A percentile compares a stretch with the other conserved stretches of the same genome.
These are phyloP conservation scores for Elaeis guineensis DNA, from an alignment of 176 grass and related monocot genomes.

Conservation along the genomic window DNA sequence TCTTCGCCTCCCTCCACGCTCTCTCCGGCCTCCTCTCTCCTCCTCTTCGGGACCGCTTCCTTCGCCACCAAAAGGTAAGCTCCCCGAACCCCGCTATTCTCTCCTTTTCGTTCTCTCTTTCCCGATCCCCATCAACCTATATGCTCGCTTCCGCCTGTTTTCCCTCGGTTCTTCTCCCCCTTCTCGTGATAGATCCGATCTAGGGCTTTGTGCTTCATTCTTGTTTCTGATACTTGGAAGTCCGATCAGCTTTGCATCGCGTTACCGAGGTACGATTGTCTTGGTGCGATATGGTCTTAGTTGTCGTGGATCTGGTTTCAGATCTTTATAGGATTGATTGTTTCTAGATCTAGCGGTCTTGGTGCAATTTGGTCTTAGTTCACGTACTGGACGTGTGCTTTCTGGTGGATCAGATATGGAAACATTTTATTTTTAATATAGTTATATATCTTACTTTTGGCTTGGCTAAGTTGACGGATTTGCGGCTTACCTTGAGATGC, in stretches of 20 bases:
- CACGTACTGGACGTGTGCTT: too few species aligned
- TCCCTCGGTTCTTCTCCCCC: background rate
- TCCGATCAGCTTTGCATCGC: background rate
- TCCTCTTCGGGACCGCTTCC: constrained; percentile 2
- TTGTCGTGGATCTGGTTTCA: too few species aligned
- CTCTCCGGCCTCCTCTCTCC: background rate
- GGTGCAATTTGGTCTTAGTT: too few species aligned
- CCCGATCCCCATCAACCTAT: background rate
- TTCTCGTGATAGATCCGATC: background rate
- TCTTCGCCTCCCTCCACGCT: background rate
- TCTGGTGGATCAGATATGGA: too few species aligned
- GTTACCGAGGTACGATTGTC: too few species aligned
- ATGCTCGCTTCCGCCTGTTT: background rate
- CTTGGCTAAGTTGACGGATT: too few species aligned
- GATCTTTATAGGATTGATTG: too few species aligned
- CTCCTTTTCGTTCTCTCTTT: background rate
- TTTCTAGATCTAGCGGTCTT: too few species aligned
- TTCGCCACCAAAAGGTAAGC: constrained; percentile 1
- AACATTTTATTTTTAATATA: too few species aligned
- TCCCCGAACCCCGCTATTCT: background rate
- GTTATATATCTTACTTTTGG: too few species aligned
- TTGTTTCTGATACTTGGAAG: background rate
- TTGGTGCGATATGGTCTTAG: too few species aligned
- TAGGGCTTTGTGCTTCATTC: background rate
- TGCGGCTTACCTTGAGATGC: too few species aligned